Evolutionary conservation across 2,329 filamentous ascomycete genomes (phyloP).

Genomic region (Fusarium irregulare): DNA sequence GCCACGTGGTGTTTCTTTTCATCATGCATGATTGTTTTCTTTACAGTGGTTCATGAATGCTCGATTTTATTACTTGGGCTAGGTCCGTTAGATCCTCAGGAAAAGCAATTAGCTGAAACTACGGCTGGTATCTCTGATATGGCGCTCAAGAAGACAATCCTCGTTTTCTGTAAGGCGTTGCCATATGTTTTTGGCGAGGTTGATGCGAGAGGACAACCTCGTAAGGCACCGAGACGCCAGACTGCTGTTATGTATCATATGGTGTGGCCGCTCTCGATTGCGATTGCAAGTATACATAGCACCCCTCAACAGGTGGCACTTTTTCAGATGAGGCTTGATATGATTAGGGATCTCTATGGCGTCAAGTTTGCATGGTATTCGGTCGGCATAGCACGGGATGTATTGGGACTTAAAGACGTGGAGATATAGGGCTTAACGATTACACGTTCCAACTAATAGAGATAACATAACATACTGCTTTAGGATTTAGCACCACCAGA

Average conservation of each 20-base stretch:
- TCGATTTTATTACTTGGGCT: neutral
- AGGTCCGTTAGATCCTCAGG: fast-evolving
- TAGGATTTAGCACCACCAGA: fast-evolving
- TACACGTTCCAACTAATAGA: fast-evolving
- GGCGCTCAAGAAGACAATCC: neutral
- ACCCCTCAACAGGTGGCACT: neutral
- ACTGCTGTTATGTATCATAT: conserved; percentile 28
- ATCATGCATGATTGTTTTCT: conserved; percentile 9
- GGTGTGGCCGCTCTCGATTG: conserved; percentile 23
- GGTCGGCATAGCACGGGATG: neutral
- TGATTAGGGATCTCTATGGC: conserved; percentile 17
- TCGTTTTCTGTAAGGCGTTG: neutral
- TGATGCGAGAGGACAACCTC: neutral
- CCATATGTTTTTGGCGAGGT: conserved; percentile 25
- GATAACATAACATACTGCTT: neutral
- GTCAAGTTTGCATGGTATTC: conserved; percentile 21
- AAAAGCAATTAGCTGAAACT: conserved; percentile 4
- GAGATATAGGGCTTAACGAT: fast-evolving
- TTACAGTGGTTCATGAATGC: neutral
- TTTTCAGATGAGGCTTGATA: conserved; percentile 11
- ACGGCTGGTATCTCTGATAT: neutral
- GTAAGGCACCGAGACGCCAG: conserved; percentile 4
- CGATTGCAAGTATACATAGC: neutral
- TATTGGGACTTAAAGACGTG: neutral
- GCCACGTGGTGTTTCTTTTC: conserved; percentile 14